phyloP scores from a whole-genome alignment of 108 stramenopile species.

The Nitzschia sp. region DNA sequence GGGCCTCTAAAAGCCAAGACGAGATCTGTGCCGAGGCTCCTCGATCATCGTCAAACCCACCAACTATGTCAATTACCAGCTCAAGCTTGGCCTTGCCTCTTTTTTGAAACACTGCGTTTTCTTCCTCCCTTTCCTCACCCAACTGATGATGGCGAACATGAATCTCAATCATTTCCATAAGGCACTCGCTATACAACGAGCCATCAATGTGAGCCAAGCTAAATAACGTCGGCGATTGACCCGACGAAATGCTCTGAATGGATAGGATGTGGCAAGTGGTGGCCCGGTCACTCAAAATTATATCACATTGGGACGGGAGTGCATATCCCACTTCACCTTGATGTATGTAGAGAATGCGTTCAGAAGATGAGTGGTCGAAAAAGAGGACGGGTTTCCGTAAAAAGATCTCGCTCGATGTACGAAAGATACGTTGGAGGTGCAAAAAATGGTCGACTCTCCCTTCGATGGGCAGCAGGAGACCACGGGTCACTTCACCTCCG shows the following conservation, averaged over 20 bases:
- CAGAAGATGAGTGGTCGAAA: not conserved
- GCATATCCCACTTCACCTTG: conserved; percentile 58
- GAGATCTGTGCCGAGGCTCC: conserved; percentile 48
- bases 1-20: conserved; percentile 39
- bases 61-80: conserved; percentile 62
- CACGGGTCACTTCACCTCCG: no score
- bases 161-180: conserved; percentile 52
- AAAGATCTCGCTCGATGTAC: not conserved
- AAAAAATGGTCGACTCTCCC: not conserved
- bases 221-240: conserved; percentile 22
- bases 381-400: not conserved
- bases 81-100: not conserved
- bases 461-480: not conserved
- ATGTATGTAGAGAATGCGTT: conserved; percentile 39
- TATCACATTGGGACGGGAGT: conserved; percentile 35
- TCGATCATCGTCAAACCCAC: conserved; percentile 67
- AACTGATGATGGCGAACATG: conserved; percentile 55
- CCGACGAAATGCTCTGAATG: conserved; percentile 41
- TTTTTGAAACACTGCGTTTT: not conserved
- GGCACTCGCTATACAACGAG: conserved; percentile 47
- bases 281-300: conserved; percentile 65
- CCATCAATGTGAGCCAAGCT: conserved; percentile 68
- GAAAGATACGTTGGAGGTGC: not conserved
- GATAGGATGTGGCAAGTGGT: conserved; percentile 85
- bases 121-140: conserved; percentile 10